Conservation (phyloP, 495 filamentous ascomycete genomes). For the Aspergillus saccharolyticus region DNA sequence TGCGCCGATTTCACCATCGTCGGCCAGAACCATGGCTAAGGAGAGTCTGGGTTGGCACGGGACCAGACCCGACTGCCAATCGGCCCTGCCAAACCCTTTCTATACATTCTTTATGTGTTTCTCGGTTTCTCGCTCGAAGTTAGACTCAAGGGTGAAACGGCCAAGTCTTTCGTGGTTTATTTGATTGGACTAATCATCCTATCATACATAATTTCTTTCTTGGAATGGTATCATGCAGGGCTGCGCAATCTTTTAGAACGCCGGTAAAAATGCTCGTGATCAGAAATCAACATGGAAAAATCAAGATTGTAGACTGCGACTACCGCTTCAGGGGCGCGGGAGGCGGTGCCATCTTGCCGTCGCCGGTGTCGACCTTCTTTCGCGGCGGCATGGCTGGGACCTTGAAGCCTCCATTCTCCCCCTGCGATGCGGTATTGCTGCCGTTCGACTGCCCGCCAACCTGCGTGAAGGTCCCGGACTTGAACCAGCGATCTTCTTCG, state of each 20-base stretch:
- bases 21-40: not conserved
- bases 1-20: conserved; percentile 1
- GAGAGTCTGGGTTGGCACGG: not conserved
- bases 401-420: conserved; percentile 45
- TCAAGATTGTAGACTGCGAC: not conserved
- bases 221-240: not conserved
- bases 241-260: conserved; percentile 13
- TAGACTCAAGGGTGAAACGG: too few species aligned
- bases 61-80: not conserved
- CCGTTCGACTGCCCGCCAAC: conserved; percentile 48
- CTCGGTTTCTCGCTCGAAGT: too few species aligned
- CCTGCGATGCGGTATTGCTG: conserved; percentile 19
- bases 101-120: too few species aligned
- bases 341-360: conserved; percentile 42
- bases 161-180: too few species aligned
- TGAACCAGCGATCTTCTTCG: conserved; percentile 94
- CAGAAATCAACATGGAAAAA: conserved; percentile 9
- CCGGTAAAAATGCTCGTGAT: conserved; percentile 14
- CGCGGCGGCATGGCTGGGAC: conserved; percentile 44
- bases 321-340: conserved; percentile 28
- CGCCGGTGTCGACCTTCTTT: conserved; percentile 41
- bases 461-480: conserved; percentile 91
- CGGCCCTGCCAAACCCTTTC: too few species aligned
- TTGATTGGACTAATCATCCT: conserved; percentile 10
- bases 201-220: conserved; percentile 14